Base-by-base conservation (phyloP, 768 basidiomycete species). In the Clavaria fumosa region DNA sequence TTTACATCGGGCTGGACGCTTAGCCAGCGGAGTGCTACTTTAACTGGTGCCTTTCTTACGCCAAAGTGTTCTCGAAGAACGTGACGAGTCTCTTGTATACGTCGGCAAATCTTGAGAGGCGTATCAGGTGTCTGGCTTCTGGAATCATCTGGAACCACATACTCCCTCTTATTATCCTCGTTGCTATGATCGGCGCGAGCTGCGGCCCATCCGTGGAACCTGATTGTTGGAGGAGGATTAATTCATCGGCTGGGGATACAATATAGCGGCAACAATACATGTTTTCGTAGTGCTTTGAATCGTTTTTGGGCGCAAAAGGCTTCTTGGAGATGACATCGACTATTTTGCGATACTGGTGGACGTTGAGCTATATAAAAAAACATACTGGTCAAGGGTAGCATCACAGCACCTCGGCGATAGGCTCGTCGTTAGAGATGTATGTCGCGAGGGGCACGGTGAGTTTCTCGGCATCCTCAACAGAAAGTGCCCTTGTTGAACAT, bases 191-290 rank as follows among this genome's bases (percentile, higher is more conserved):
- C 58, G 2, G 63, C 75, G 33, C 75, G 61, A 3, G 76, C 75
- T 14, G 72, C 76, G 4, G 75, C 71, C 60, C 66, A 79, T 23
- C 75, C 75, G 45, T 78, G 75, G 56, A 67, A 66, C 58, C 70
- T 72, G 39, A 5, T 17, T 27, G 21, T n/a, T 10, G 23, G 12
- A 12, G 14, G n/a, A 26, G 15, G 3, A 28, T 31, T 12, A 10
- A 11, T n/a, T n/a, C n/a, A n/a, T n/a, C n/a, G n/a, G n/a, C n/a
- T n/a, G n/a, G n/a, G n/a, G n/a, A n/a, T n/a, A n/a, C n/a, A n/a
- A n/a, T n/a, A n/a, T n/a, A n/a, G n/a, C n/a, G n/a, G n/a, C n/a
- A n/a, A n/a, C n/a, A 53, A 31, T 41, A 67, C 64, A 69, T 69
- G 43, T 60, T 63, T 2, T 56, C 34, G 43, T 71, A 74, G 38